These are phyloP conservation scores for Neopestalotiopsis sp. DNA, from an alignment of 2,329 filamentous ascomycete species.

Conservation along the genomic window DNA sequence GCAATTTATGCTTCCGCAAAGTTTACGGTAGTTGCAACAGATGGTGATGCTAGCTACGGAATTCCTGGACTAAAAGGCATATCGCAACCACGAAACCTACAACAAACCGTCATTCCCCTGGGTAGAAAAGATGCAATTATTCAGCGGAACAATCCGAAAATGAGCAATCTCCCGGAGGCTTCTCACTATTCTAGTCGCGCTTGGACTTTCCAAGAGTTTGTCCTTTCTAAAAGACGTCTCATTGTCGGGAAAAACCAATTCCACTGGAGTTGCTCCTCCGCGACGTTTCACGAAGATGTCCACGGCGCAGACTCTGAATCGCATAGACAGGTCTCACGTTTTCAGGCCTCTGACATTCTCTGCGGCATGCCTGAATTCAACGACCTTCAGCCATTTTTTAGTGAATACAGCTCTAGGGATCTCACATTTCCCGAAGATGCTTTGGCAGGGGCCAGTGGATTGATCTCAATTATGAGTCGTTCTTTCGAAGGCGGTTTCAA, in stretches of 20 bases:
- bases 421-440: constrained; percentile 15
- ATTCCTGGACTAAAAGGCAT: constrained; percentile 7
- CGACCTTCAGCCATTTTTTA: background rate
- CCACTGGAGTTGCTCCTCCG: constrained; percentile 3
- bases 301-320: background rate
- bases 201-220: constrained; percentile 18
- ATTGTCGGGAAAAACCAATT: constrained; percentile 6
- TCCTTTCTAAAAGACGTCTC: constrained; percentile 2
- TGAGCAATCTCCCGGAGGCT: background rate
- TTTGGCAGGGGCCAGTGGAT: constrained; percentile 8
- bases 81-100: background rate
- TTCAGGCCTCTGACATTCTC: background rate
- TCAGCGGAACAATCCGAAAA: background rate
- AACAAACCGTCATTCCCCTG: background rate
- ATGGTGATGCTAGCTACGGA: constrained; percentile 13
- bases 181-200: constrained; percentile 8
- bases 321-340: background rate
- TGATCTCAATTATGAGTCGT: constrained; percentile 3
- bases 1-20: constrained; percentile 18
- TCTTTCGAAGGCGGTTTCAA: constrained; percentile 8
- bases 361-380: background rate
- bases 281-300: constrained; percentile 2
- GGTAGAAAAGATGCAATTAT: background rate
- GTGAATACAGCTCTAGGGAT: background rate
- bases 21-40: constrained; percentile 9